Conservation (phyloP, 2,329 filamentous ascomycete species). For the Xylaria sp. region DNA sequence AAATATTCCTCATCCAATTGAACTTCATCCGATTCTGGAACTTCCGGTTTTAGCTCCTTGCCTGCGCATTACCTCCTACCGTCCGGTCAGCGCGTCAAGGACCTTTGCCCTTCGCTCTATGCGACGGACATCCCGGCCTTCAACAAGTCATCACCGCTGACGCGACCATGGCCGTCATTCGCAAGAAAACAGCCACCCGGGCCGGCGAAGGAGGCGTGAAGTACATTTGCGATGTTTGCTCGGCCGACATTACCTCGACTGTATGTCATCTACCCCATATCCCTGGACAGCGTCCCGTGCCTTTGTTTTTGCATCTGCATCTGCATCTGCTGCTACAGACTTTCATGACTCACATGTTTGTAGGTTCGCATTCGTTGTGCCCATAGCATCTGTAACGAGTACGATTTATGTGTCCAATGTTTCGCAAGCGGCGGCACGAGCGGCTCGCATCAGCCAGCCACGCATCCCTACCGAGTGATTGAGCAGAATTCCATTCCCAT, state of each 20-base stretch:
- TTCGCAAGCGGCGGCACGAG: conserved; percentile 78
- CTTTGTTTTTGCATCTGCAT: background rate
- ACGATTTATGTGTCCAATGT: conserved; percentile 93
- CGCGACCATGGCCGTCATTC: conserved; percentile 77
- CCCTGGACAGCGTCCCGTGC: background rate
- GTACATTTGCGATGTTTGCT: conserved; percentile 96
- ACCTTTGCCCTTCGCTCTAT: too few species aligned
- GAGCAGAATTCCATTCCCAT: conserved; percentile 98
- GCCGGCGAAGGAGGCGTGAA: conserved; percentile 86
- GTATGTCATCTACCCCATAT: conserved; percentile 48
- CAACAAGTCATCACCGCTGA: conserved; percentile 10
- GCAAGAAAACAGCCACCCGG: conserved; percentile 85
- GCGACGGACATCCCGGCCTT: background rate
- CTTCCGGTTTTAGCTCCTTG: too few species aligned
- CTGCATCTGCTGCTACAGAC: too few species aligned
- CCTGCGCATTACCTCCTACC: too few species aligned
- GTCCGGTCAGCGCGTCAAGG: background rate
- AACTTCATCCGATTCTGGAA: too few species aligned
- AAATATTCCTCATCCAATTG: too few species aligned
- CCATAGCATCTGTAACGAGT: conserved; percentile 76
- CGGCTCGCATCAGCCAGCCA: conserved; percentile 78
- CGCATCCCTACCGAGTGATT: conserved; percentile 87
- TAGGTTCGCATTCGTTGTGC: conserved; percentile 95
- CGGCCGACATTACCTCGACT: conserved; percentile 92
- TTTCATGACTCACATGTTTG: background rate